Percentiles rank a stretch among this genome's conserved stretches.
Evolutionary conservation across 805 yeast species (phyloP).

Genomic region (Barnettozyma vustinii): DNA sequence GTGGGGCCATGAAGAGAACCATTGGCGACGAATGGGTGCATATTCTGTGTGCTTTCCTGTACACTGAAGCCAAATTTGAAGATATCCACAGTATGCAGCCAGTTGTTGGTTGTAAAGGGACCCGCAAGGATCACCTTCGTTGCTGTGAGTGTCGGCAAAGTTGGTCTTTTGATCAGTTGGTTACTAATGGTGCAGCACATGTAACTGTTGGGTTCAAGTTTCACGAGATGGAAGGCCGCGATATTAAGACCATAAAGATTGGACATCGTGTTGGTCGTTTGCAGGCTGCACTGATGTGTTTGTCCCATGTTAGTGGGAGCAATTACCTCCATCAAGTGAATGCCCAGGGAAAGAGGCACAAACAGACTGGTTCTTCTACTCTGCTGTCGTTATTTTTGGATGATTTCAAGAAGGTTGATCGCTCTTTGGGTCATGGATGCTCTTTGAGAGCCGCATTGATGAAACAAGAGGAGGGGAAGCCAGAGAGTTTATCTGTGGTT

Average conservation of each 20-base stretch:
- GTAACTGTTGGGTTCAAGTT: conserved; percentile 47
- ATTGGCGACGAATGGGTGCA: conserved; percentile 72
- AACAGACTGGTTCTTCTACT: conserved; percentile 9
- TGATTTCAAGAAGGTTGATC: conserved; percentile 14
- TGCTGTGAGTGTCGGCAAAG: conserved; percentile 52
- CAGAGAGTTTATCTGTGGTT: conserved; percentile 9
- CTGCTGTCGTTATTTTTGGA: conserved; percentile 20
- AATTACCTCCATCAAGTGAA: conserved; percentile 23
- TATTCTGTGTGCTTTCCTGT: conserved; percentile 60
- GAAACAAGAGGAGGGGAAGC: conserved; percentile 34
- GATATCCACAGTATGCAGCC: conserved; percentile 42
- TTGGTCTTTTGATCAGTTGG: conserved; percentile 34
- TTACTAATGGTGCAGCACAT: conserved; percentile 44
- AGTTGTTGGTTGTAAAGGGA: conserved; percentile 29
- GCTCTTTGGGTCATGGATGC: neutral
- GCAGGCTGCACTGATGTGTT: conserved; percentile 40
- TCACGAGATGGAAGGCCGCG: conserved; percentile 8
- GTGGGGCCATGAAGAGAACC: conserved; percentile 55
- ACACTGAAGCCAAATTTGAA: conserved; percentile 39
- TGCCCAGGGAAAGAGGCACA: conserved; percentile 16
- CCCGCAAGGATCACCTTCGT: conserved; percentile 41
- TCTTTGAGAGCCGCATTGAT: conserved; percentile 18
- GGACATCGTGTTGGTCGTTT: conserved; percentile 33
- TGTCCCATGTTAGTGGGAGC: conserved; percentile 27
- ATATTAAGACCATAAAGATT: conserved; percentile 20